Evolutionary conservation across 306 rosid species (phyloP), one percentile per base, ranked within the genome.

Genomic region (Vigna trinervia): DNA sequence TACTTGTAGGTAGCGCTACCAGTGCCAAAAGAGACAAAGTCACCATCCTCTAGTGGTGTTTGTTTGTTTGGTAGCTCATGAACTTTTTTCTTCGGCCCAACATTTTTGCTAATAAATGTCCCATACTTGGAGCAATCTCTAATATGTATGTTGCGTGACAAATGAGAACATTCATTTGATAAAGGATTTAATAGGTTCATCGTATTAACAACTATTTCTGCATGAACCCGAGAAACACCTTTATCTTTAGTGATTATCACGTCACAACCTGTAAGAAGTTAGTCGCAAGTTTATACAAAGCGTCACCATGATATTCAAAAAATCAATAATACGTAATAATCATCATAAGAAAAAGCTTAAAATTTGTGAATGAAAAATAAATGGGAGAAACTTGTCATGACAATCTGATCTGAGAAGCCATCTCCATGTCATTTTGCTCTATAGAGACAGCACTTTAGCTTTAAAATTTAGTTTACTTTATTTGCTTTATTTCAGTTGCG

Each of bases 201-300:
- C 45, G 85, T 79, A 74, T 90, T 92, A 68, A 94, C 88, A 65
- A 88, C 57, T 73, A 94, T 86, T 84, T 94, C 98, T 34, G 98
- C 94, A 69, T 94, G 98, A 73, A 94, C 85, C 80, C 98, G 91
- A 52, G 98, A 94, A 76, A 90, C 97, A 69, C 98, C 97, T 88
- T 92, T 94, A 85, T 92, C 97, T 78, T 87, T 92, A 14, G 88
- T 82, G 83, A 94, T 78, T 61, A 85, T 86, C 46, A 94, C 84
- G 83, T 92, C 98, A 66, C 98, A 94, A 64, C 94, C 98, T 94
- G 88, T 66, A 69, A 64, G 80, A 34, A 71, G 73, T 47, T 45
- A 69, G 2, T 12, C 51, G 60, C 43, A 75, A 68, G 47, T 57
- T 70, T 41, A 60, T 57, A 64, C 15, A 63, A 74, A 64, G 80